Evolutionary conservation across 352 stramenopile genomes (phyloP), one percentile per base, ranked within the genome.

Genomic region (Phytophthora citrophthora): DNA sequence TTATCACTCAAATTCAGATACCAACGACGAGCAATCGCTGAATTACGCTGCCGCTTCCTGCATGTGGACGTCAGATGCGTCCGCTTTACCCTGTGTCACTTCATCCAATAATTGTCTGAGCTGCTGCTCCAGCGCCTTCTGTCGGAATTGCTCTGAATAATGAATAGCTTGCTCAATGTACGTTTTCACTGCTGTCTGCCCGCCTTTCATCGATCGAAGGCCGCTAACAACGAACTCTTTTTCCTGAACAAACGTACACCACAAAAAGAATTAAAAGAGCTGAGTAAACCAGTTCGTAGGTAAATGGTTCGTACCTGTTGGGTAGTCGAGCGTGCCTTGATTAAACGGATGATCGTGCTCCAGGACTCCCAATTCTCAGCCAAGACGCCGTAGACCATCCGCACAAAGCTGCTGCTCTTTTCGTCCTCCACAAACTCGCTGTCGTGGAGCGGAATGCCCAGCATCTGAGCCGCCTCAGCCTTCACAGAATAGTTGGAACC

Each of bases 301-400:
- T 18, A 54, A 50, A 8, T 29, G 6, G 34, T 26, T 34, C 44
- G 24, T 65, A 92, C 83, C 83, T 93, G 81, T 53, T 89, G 80
- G 2, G 83, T 91, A 5, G 76, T 90, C 31, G 76, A 74, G 5
- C 86, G 76, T 3, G 81, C 74, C 54, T 90, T 93, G 56, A 94
- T 89, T n/a, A 94, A 57, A 9, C 76, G 82, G 31, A 93, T 69
- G 38, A 96, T 86, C n/a, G 83, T 90, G 49, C 82, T 91, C 88
- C 88, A 96, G 0, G 82, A 68, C 46, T 92, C 82, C 85, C 84
- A 94, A 47, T 96, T 94, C 47, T 94, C 85, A 5, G 83, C 83
- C n/a, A 96, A 68, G 3, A 93, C 75, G 4, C 83, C 77, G 34
- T 95, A 96, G 11, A 95, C 73, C 3, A 81, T 72, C 1, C 76